Percentiles rank a stretch among this genome's conserved stretches.
Conservation (phyloP, 164 flowering plant genomes). For the Chimonanthus salicifolius region DNA sequence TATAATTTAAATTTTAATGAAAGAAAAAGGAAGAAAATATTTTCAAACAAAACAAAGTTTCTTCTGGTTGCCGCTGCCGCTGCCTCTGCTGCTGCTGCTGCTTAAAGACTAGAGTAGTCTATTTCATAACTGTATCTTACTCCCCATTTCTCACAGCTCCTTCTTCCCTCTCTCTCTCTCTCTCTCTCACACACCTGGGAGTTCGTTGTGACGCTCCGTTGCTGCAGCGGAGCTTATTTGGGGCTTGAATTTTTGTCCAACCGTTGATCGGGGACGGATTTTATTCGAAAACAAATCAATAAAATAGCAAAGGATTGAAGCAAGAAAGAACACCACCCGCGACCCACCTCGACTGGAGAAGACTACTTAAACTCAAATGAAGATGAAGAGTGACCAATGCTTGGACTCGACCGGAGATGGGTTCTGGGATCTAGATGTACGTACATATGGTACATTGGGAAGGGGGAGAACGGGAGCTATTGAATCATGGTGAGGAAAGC, state of each 20-base stretch:
- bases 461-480: constrained; percentile 7
- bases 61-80: neutral
- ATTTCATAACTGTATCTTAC: neutral
- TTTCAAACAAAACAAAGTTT: neutral
- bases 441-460: constrained; percentile 21
- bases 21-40: neutral
- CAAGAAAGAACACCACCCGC: neutral
- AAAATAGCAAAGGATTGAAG: constrained; percentile 11
- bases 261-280: constrained; percentile 13
- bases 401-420: neutral
- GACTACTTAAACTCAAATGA: constrained; percentile 2
- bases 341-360: constrained; percentile 1
- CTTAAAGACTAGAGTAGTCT: neutral
- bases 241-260: neutral
- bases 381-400: neutral
- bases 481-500: constrained; percentile 55
- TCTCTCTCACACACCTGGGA: neutral
- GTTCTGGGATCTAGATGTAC: neutral
- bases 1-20: neutral
- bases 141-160: neutral
- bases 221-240: neutral
- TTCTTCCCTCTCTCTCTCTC: neutral
- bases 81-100: neutral
- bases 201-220: neutral
- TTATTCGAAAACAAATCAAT: constrained; percentile 42